Evolutionary conservation across 768 basidiomycete species (phyloP), one percentile per base, ranked within the genome.

Genomic region (Leccinum aurantiacum): DNA sequence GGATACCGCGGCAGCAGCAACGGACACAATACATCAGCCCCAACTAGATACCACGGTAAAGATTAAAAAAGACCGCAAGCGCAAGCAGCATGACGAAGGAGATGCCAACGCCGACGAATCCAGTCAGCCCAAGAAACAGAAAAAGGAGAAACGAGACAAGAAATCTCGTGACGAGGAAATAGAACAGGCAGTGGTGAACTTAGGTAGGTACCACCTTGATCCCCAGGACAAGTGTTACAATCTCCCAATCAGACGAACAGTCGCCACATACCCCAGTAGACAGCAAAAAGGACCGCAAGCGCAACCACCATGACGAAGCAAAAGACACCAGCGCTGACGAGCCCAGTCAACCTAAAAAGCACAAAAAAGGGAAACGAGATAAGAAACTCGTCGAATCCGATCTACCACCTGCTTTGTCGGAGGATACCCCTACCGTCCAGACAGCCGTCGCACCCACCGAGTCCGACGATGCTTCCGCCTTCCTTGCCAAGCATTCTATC

Each of bases 401-500:
- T 15, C 63, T 44, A 33, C 57, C 54, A 41, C 44, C 53, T 11
- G 33, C 54, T 24, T 50, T 54, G 15, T 47, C 56, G 5, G 59
- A 62, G 22, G 44, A 59, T 37, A 59, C 58, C 51, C 70, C 66
- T 15, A 69, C 71, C 4, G 6, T 66, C 4, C 65, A 68, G 4
- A 56, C 62, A 37, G 50, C 68, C n/a, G 22, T 52, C 62, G n/a
- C 52, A 29, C 41, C 63, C 14, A 47, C 56, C 41, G 56, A 59
- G 33, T 22, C 59, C 8, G 63, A 73, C 22, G 86, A 86, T 44
- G 78, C 83, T 22, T 77, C 80, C 15, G 81, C 80, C 2, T 98
- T 88, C 79, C 80, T 97, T 22, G 67, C 74, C 25, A 85, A 84
- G 62, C 85, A 98, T 74, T 79, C 80, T 10, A 85, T 97, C 65